Base-by-base conservation (phyloP, 192 early-diverging fungal genomes). In the Rhizophlyctis rosea region DNA sequence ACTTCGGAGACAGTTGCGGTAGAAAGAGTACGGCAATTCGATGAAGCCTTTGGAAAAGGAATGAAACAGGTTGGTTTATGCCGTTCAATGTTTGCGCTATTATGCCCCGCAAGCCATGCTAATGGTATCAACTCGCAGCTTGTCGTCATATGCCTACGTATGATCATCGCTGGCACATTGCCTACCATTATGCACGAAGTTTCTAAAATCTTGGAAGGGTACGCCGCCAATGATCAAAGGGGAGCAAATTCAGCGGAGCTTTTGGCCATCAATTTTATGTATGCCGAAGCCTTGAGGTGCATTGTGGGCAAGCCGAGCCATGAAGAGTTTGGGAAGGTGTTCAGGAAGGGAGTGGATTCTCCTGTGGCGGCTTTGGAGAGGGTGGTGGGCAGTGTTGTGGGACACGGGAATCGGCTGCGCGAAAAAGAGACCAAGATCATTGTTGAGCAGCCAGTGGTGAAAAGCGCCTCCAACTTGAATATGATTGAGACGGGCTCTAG, bases 21-120 rank as follows among this genome's bases (percentile, higher is more conserved):
- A 4, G 74, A 76, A 52, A 14, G 75, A 23, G 30, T 77, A 2
- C 75, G 69, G 44, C 75, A 77, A 51, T 77, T 77, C 53, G 75
- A 77, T 50, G 9, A 24, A 4, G 24, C 49, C 13, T 77, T 57
- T 51, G 67, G 39, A 5, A 39, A 57, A 9, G 48, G n/a, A 16
- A 21, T 51, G 32, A 61, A 57, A 27, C 32, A 59, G 48, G 62
- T 68, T 52, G 18, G 39, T 7, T 58, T 21, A 18, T 18, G 11
- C 18, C 23, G 1, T 30, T 34, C 9, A 2, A 34, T 1, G 29
- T 2, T 9, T 27, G 33, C 30, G 25, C 30, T 0, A 28, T 11
- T 33, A 18, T 30, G 32, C 56, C 3, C n/a, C 21, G 32, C 4
- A 24, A 34, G 29, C 56, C 13, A n/a, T 33, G 21, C 32, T 24